phyloP scores from a whole-genome alignment of 2,329 filamentous ascomycete species.

The Diaporthe amygdali region DNA sequence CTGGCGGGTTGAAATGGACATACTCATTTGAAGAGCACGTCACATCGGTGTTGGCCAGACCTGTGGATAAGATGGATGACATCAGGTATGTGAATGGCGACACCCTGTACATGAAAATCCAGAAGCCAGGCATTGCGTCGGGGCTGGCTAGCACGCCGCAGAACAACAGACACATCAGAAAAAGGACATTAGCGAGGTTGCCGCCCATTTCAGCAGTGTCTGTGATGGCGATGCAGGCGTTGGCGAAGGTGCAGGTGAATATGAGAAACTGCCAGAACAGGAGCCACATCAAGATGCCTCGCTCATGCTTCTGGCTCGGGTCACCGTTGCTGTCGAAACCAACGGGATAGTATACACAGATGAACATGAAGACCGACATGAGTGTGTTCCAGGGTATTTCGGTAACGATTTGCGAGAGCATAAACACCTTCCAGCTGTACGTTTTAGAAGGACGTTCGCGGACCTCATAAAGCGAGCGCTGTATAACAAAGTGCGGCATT shows the following conservation, averaged over 20 bases:
- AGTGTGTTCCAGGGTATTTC: slow-evolving; percentile 86
- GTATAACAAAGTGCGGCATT: slow-evolving; percentile 86
- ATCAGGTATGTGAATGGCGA: slow-evolving; percentile 86
- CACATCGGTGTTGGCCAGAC: slow-evolving; percentile 70
- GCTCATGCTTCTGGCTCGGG: slow-evolving; percentile 66
- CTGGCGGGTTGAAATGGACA: slow-evolving; percentile 67
- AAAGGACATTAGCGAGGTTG: slow-evolving; percentile 77
- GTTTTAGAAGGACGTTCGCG: slow-evolving; percentile 84
- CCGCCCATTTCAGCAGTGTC: slow-evolving; percentile 77
- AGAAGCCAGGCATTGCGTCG: slow-evolving; percentile 70
- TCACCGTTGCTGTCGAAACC: slow-evolving; percentile 75
- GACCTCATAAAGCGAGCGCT: slow-evolving; percentile 82
- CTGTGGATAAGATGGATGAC: slow-evolving; percentile 72
- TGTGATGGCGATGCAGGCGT: slow-evolving; percentile 77
- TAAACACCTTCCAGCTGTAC: slow-evolving; percentile 86
- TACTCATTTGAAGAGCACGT: slow-evolving; percentile 73
- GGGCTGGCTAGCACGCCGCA: slow-evolving; percentile 75
- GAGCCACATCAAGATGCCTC: slow-evolving; percentile 80
- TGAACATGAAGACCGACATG: slow-evolving; percentile 77
- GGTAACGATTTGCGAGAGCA: slow-evolving; percentile 81
- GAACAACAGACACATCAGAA: slow-evolving; percentile 77
- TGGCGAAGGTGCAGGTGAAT: slow-evolving; percentile 81
- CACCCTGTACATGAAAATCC: slow-evolving; percentile 84
- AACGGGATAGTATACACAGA: slow-evolving; percentile 87
- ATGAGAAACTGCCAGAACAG: slow-evolving; percentile 77